A percentile compares a stretch with the other conserved stretches of the same genome.
Evolutionary conservation across 2,329 filamentous ascomycete species (phyloP).

Genomic region (Pestalotiopsis sp.): DNA sequence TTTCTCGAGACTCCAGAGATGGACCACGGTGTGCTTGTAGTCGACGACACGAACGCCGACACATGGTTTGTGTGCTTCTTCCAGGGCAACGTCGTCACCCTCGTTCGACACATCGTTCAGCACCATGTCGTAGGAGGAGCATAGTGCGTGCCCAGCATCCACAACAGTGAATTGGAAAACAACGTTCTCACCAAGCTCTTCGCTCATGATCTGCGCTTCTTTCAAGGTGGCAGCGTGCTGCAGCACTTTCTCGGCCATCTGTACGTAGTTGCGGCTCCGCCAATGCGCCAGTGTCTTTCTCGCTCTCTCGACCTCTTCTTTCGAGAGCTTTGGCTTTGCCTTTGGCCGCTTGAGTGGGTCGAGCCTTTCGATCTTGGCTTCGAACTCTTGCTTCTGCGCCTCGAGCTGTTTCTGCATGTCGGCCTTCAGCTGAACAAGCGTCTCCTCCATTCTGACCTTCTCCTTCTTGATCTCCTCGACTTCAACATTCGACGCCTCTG

Average conservation of each 20-base stretch:
- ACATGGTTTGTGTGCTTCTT: slow-evolving; percentile 83
- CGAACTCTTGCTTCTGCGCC: slow-evolving; percentile 80
- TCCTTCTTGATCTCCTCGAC: slow-evolving; percentile 82
- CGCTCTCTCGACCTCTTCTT: slow-evolving; percentile 71
- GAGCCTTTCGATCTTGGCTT: slow-evolving; percentile 79
- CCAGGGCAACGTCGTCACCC: slow-evolving; percentile 78
- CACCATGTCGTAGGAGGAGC: slow-evolving; percentile 95
- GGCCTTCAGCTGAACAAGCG: slow-evolving; percentile 73
- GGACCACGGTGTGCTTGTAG: slow-evolving; percentile 81
- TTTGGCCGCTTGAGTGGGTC: slow-evolving; percentile 63
- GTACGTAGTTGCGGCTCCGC: slow-evolving; percentile 83
- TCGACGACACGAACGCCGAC: slow-evolving; percentile 89
- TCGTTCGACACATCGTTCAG: slow-evolving; percentile 87
- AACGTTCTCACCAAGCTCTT: slow-evolving; percentile 88
- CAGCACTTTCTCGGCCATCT: slow-evolving; percentile 89
- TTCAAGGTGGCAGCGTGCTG: slow-evolving; percentile 87
- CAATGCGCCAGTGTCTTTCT: slow-evolving; percentile 70
- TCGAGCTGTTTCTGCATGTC: slow-evolving; percentile 87
- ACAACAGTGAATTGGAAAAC: slow-evolving; percentile 95
- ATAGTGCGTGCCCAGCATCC: slow-evolving; percentile 82
- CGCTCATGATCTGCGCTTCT: slow-evolving; percentile 97
- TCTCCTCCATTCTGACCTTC: slow-evolving; percentile 83
- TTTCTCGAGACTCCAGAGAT: slow-evolving; percentile 94
- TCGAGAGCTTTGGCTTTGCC: slow-evolving; percentile 64
- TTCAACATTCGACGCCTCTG: slow-evolving; percentile 74